Percentiles rank a stretch among this genome's conserved stretches.
Conservation (phyloP, 441 rosid genomes). For the Flueggea neowawraea region DNA sequence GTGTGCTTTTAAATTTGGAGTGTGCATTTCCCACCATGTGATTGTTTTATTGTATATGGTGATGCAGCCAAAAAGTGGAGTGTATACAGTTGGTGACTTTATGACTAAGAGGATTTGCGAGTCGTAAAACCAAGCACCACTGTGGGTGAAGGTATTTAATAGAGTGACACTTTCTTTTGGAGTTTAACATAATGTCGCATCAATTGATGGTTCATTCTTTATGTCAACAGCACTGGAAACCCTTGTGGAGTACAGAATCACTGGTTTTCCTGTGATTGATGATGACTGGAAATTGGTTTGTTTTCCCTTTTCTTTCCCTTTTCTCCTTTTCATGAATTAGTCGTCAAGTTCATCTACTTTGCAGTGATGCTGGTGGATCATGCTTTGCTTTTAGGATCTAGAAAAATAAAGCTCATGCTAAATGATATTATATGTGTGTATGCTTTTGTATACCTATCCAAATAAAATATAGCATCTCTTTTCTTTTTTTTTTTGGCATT, state of each 20-base stretch:
- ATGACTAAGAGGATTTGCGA: conserved; percentile 73
- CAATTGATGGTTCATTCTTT: conserved; percentile 2
- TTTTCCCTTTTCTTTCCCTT: not conserved
- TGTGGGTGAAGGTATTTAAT: conserved; percentile 69
- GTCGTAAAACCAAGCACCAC: conserved; percentile 82
- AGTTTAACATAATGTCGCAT: not conserved
- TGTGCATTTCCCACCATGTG: not conserved
- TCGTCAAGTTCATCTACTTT: no score
- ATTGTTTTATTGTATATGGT: not conserved
- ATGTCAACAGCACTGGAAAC: conserved; percentile 53
- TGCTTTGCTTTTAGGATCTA: no score
- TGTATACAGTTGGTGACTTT: conserved; percentile 87
- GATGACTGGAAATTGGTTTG: conserved; percentile 78
- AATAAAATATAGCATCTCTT: no score
- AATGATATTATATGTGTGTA: no score
- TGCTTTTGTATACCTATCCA: no score
- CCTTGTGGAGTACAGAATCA: conserved; percentile 77
- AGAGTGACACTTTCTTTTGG: conserved; percentile 1
- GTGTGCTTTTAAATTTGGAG: not conserved
- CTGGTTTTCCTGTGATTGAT: conserved; percentile 89
- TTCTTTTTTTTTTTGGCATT: no score
- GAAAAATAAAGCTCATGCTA: no score
- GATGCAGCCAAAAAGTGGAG: conserved; percentile 59
- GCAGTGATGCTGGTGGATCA: no score
- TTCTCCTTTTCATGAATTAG: no score